A percentile compares a stretch with the other conserved stretches of the same genome.
Conservation (phyloP, 208 protist genomes). For the Leishmania major region DNA sequence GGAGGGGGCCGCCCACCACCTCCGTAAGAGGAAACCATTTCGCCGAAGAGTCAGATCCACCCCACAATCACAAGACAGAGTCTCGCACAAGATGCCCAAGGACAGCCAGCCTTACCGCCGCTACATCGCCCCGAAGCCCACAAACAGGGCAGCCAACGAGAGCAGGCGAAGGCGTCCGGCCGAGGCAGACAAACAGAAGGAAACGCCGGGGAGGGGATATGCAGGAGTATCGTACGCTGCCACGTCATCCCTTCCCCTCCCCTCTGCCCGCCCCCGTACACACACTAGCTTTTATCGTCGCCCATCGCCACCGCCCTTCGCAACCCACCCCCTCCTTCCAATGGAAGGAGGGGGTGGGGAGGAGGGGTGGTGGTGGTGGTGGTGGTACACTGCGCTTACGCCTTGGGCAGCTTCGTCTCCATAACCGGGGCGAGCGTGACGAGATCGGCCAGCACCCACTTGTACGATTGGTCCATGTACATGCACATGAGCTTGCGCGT, state of each 20-base stretch:
- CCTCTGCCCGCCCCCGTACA: neutral
- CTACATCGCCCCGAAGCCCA: neutral
- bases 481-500: slow-evolving; percentile 73
- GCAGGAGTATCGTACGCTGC: neutral
- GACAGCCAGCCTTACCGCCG: neutral
- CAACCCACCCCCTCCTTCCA: neutral
- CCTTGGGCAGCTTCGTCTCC: slow-evolving; percentile 27
- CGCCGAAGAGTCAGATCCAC: neutral
- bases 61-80: neutral
- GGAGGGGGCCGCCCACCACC: too few relatives aligned
- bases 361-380: neutral
- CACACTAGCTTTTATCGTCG: too few relatives aligned
- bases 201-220: neutral
- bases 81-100: neutral
- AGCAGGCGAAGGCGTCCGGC: neutral
- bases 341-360: neutral
- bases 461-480: slow-evolving; percentile 65
- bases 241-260: neutral
- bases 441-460: slow-evolving; percentile 73
- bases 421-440: slow-evolving; percentile 36
- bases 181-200: neutral
- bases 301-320: too few relatives aligned
- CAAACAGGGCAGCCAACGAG: neutral
- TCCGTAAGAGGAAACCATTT: neutral
- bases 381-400: neutral